Conservation (phyloP, 257 asterid genomes). For the Avicennia marina region DNA sequence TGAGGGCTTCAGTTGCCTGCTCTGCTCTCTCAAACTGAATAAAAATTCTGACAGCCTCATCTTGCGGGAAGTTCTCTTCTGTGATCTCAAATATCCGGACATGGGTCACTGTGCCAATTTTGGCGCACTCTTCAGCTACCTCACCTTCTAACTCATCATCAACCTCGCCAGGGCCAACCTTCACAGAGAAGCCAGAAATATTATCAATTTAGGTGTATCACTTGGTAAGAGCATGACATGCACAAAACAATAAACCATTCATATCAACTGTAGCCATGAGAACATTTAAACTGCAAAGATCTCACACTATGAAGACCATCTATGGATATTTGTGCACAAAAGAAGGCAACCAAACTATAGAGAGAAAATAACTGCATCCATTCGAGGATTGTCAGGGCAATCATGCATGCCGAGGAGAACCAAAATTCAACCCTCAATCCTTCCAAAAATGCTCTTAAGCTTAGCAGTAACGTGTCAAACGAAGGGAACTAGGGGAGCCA, state of each 20-base stretch:
- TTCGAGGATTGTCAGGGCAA: no score
- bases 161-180: conserved; percentile 99
- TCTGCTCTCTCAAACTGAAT: conserved; percentile 87
- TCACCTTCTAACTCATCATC: conserved; percentile 95
- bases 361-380: no score
- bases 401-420: no score
- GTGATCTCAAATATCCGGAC: conserved; percentile 92
- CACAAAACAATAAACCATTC: not conserved
- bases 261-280: not conserved
- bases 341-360: no score
- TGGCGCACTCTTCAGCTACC: conserved; percentile 86
- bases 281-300: not conserved
- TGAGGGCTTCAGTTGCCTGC: conserved; percentile 84
- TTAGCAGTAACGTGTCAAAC: no score
- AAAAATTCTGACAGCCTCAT: conserved; percentile 86
- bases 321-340: no score
- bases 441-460: no score
- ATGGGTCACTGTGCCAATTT: conserved; percentile 76
- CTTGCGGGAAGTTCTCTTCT: conserved; percentile 82
- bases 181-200: conserved; percentile 10
- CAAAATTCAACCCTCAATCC: no score
- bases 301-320: not conserved
- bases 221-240: not conserved
- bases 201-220: no score
- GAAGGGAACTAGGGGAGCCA: no score